Conservation (phyloP, 352 stramenopile species). For the Phytophthora podocarpi region DNA sequence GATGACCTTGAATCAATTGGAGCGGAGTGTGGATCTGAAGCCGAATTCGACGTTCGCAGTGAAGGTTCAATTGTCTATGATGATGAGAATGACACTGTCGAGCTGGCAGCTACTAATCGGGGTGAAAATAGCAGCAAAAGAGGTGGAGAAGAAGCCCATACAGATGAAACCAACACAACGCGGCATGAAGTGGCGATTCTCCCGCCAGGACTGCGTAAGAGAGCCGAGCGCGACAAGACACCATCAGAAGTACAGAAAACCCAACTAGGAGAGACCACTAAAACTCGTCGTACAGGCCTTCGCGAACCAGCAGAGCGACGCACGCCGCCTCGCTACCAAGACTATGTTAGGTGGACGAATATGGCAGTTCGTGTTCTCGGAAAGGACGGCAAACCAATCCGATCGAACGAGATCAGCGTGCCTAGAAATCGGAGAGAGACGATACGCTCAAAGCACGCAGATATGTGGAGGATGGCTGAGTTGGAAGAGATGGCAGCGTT, state of each 20-base stretch:
- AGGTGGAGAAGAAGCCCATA: neutral
- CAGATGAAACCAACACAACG: neutral
- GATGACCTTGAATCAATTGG: neutral
- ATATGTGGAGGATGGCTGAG: neutral
- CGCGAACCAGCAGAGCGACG: neutral
- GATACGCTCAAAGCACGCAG: neutral
- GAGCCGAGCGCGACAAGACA: neutral
- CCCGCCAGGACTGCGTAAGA: neutral
- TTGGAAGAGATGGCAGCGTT: neutral
- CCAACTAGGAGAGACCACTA: neutral
- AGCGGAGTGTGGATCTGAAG: neutral
- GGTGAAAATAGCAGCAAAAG: neutral
- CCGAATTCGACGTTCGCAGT: neutral
- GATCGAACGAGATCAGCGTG: neutral
- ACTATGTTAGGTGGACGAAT: slow-evolving; percentile 1
- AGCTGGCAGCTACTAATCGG: no score
- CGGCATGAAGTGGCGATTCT: neutral
- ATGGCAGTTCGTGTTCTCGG: neutral
- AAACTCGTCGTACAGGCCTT: neutral
- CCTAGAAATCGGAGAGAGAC: neutral
- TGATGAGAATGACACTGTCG: no score
- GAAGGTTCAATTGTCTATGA: no score
- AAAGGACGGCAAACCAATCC: neutral
- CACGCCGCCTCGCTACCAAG: neutral
- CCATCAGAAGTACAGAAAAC: neutral